Evolutionary conservation across 768 basidiomycete species (phyloP), one percentile per base, ranked within the genome.

Genomic region (Steccherinum ochraceum): DNA sequence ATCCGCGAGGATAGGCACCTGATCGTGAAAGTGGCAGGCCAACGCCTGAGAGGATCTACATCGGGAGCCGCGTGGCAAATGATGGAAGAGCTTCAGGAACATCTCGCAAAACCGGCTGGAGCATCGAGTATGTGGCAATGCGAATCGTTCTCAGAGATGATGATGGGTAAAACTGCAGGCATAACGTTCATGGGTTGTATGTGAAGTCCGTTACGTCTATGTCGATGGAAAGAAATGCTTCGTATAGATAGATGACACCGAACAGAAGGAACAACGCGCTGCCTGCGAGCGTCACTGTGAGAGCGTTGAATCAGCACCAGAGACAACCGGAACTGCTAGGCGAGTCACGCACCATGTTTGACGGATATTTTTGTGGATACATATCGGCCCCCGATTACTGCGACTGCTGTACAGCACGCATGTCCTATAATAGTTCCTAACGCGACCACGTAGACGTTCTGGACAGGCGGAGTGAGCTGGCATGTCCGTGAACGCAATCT

Each of bases 311-410:
- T 27, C 5, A 51, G 30, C n/a, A 45, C 23, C 23, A 47, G 42
- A 16, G 48, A 16, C 21, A 24, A 12, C 21, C 18, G 16, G 41
- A 27, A 21, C 11, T 5, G 46, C 2, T 39, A 23, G n/a, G 19
- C 40, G 45, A 41, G 40, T 12, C 11, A 54, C 87, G 53, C 50
- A 94, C 93, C 88, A 64, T 93, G 86, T 67, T 95, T 97, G 44
- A 96, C 89, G 16, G 91, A 93, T 55, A 99, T 90, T 71, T 92
- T 93, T 2, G 88, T 94, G 0, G 93, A 93, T 24, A 97, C 71
- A 63, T 87, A 96, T 16, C 91, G 80, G 2, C 96, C 96, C 0
- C 90, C 94, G n/a, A 96, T 73, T 45, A 98, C 92, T 5, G 95
- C 96, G 0, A 93, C 75, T 1, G 81, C 79, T 0, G 93, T 96